A percentile compares a stretch with the other conserved stretches of the same genome.
Conservation (phyloP, 2,329 filamentous ascomycete genomes). For the Teratosphaeriaceae sp. region DNA sequence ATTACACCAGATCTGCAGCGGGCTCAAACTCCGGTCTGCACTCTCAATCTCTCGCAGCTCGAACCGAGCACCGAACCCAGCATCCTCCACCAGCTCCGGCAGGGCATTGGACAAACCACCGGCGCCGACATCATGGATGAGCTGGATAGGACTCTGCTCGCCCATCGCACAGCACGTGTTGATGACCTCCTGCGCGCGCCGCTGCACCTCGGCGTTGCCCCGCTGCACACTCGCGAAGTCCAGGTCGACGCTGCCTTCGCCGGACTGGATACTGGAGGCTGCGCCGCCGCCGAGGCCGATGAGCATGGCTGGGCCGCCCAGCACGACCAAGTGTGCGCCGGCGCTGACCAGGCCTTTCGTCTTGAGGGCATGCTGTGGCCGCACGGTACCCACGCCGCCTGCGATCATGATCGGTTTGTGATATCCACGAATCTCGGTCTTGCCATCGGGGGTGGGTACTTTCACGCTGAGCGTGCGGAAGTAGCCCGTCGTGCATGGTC, state of each 20-base stretch:
- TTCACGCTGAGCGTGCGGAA: conserved; percentile 83
- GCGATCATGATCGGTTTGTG: conserved; percentile 99
- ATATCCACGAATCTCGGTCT: conserved; percentile 75
- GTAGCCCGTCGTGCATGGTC: conserved; percentile 80
- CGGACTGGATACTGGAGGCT: conserved; percentile 82
- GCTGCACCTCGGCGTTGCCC: conserved; percentile 94
- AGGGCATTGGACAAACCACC: conserved; percentile 81
- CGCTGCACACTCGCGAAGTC: conserved; percentile 97
- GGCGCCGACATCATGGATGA: conserved; percentile 96
- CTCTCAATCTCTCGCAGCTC: conserved; percentile 92
- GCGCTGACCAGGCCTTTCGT: conserved; percentile 69
- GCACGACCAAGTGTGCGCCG: conserved; percentile 85
- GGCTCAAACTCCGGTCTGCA: conserved; percentile 85
- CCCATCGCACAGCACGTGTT: conserved; percentile 86
- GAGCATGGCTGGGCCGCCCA: conserved; percentile 94
- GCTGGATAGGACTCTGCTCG: conserved; percentile 78
- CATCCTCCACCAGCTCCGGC: conserved; percentile 86
- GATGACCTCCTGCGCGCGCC: conserved; percentile 95
- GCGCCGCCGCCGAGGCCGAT: conserved; percentile 95
- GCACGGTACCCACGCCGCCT: conserved; percentile 85
- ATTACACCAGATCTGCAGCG: conserved; percentile 96
- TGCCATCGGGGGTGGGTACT: conserved; percentile 53
- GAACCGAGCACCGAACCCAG: conserved; percentile 82
- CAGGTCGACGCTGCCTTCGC: conserved; percentile 81
- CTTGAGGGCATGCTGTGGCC: conserved; percentile 87